Evolutionary conservation across 805 yeast genomes (phyloP).

Genomic region (Lachancea quebecensis): DNA sequence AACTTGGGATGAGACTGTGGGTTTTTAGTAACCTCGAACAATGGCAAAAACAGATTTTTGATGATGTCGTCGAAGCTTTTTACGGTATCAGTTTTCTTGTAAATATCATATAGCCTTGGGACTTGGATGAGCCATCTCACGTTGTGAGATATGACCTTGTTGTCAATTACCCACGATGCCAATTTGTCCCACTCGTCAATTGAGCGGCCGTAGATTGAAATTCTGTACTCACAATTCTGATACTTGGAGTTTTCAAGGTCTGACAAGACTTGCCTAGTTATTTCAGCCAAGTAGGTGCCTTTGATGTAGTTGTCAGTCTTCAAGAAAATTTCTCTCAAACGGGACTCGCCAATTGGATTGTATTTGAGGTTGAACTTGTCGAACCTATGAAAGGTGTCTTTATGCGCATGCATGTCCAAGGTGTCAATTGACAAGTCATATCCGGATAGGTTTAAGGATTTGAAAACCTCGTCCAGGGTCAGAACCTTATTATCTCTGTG

Average conservation of each 20-base stretch:
- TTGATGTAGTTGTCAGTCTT: constrained; percentile 90
- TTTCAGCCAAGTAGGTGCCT: constrained; percentile 86
- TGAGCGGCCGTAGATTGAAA: constrained; percentile 88
- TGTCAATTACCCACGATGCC: constrained; percentile 92
- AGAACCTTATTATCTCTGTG: constrained; percentile 86
- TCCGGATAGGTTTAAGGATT: constrained; percentile 84
- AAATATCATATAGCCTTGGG: constrained; percentile 87
- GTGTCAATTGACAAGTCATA: constrained; percentile 95
- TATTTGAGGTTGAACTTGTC: constrained; percentile 96
- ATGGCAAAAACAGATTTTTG: constrained; percentile 73
- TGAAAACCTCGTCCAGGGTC: constrained; percentile 82
- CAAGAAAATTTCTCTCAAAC: constrained; percentile 90
- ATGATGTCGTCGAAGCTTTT: constrained; percentile 68
- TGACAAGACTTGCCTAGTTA: constrained; percentile 87
- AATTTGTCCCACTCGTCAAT: constrained; percentile 90
- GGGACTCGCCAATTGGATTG: constrained; percentile 97
- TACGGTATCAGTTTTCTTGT: constrained; percentile 69
- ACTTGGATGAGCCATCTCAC: constrained; percentile 96
- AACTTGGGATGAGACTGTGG: constrained; percentile 89
- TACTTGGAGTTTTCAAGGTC: constrained; percentile 93
- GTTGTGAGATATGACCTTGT: constrained; percentile 83
- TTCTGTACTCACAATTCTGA: constrained; percentile 95
- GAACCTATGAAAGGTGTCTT: constrained; percentile 95
- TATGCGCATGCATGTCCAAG: constrained; percentile 98
- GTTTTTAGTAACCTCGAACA: constrained; percentile 81